phyloP scores from a whole-genome alignment of 2,329 filamentous ascomycete species.

The Rhinocladiella similis region DNA sequence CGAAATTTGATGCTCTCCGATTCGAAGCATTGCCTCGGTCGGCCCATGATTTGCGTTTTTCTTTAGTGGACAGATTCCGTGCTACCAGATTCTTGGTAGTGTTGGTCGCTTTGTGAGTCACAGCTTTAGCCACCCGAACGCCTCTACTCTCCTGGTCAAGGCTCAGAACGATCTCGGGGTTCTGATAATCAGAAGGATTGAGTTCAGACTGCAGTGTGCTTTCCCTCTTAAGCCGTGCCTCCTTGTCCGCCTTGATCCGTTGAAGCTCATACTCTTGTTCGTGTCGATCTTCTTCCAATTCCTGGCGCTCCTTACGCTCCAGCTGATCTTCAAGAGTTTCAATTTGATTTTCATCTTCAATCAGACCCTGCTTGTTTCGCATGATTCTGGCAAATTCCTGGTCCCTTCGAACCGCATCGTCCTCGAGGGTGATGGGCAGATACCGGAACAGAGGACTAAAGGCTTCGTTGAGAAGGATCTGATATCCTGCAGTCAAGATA shows the following conservation, averaged over 20 bases:
- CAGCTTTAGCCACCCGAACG: slow-evolving; percentile 21
- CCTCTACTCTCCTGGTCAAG: slow-evolving; percentile 26
- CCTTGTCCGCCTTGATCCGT: slow-evolving; percentile 34
- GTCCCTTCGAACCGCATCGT: slow-evolving; percentile 89
- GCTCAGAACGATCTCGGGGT: slow-evolving; percentile 30
- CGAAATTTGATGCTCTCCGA: slow-evolving; percentile 43
- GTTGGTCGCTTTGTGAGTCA: slow-evolving; percentile 24
- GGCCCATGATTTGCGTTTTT: slow-evolving; percentile 38
- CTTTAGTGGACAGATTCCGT: slow-evolving; percentile 9
- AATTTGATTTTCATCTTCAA: slow-evolving; percentile 52
- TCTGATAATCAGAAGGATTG: slow-evolving; percentile 27
- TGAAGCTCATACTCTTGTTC: slow-evolving; percentile 53
- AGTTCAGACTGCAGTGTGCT: slow-evolving; percentile 25
- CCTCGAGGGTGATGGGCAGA: slow-evolving; percentile 90
- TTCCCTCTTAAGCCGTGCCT: slow-evolving; percentile 19
- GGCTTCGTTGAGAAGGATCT: slow-evolving; percentile 75
- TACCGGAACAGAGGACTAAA: slow-evolving; percentile 86
- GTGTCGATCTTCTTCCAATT: slow-evolving; percentile 38
- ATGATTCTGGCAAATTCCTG: slow-evolving; percentile 82
- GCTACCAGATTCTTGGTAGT: slow-evolving; percentile 23
- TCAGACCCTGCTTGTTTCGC: slow-evolving; percentile 66
- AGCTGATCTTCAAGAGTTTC: slow-evolving; percentile 49
- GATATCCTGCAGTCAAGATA: slow-evolving; percentile 72
- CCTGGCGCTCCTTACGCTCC: slow-evolving; percentile 45
- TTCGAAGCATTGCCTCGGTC: slow-evolving; percentile 39